Evolutionary conservation across 139 green algal species (phyloP).

Genomic region (Chlorella sp.): DNA sequence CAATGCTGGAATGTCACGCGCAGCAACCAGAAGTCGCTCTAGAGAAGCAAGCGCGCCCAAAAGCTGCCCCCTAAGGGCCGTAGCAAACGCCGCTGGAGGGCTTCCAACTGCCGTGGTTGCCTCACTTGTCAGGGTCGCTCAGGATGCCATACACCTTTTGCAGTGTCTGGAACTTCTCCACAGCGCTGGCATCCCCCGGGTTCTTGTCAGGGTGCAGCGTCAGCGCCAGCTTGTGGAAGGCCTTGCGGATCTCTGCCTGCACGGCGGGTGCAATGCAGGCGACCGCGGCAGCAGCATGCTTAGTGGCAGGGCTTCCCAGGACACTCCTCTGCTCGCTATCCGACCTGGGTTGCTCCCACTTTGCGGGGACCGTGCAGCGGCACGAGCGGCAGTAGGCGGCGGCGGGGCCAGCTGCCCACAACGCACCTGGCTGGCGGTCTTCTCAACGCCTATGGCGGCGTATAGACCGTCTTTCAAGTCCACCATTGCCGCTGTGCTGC

Average conservation of each 20-base stretch:
- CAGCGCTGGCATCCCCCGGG: conserved; percentile 67
- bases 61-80: too few species aligned
- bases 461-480: conserved; percentile 48
- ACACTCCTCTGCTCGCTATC: neutral
- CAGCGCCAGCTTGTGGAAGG: conserved; percentile 88
- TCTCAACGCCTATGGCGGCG: conserved; percentile 69
- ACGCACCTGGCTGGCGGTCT: conserved; percentile 61
- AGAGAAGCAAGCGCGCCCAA: too few species aligned
- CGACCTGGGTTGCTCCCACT: neutral
- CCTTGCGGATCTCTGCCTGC: conserved; percentile 51
- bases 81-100: too few species aligned
- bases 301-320: neutral
- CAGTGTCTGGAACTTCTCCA: conserved; percentile 85
- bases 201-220: conserved; percentile 96
- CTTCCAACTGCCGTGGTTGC: too few species aligned
- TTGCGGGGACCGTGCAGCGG: neutral
- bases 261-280: neutral
- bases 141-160: conserved; percentile 91
- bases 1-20: too few species aligned
- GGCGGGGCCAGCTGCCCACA: neutral
- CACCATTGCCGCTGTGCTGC: neutral
- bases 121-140: conserved; percentile 84
- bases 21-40: too few species aligned
- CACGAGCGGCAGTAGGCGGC: neutral
- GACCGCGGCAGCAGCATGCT: neutral